These are phyloP conservation scores for Penicillium sp. DNA, from an alignment of 2,329 filamentous ascomycete genomes.

Conservation along the genomic window DNA sequence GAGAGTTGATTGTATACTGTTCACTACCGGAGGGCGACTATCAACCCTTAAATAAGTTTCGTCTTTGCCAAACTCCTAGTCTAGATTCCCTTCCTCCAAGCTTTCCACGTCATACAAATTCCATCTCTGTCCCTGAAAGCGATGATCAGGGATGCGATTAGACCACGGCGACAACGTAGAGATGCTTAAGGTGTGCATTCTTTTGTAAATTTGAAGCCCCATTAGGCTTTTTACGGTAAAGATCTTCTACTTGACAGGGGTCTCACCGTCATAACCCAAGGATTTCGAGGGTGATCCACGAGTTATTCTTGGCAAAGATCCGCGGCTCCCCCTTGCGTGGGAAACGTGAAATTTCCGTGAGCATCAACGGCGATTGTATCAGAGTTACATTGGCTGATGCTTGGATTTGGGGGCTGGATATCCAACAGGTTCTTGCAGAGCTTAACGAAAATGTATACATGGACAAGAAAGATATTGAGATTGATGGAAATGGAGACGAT, in stretches of 20 bases:
- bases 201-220: not conserved
- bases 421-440: not conserved
- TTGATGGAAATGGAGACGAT: not conserved
- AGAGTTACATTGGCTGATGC: constrained; percentile 1
- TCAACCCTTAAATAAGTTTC: not conserved
- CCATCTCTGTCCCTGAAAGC: not conserved
- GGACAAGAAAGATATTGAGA: not conserved
- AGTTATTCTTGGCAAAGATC: not conserved
- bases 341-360: constrained; percentile 4
- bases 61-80: not conserved
- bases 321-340: not conserved
- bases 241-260: not conserved
- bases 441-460: not conserved
- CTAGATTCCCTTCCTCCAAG: not conserved
- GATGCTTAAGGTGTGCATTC: constrained; percentile 1
- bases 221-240: not conserved
- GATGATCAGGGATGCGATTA: not conserved
- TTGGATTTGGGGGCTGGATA: not conserved
- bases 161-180: not conserved
- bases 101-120: constrained; percentile 2
- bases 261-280: constrained; percentile 1
- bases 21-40: not conserved
- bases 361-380: not conserved
- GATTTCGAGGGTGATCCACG: not conserved
- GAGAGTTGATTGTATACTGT: not conserved